A percentile compares a stretch with the other conserved stretches of the same genome.
Evolutionary conservation across 2,329 filamentous ascomycete species (phyloP).

Genomic region (Leptographium wingfieldii): DNA sequence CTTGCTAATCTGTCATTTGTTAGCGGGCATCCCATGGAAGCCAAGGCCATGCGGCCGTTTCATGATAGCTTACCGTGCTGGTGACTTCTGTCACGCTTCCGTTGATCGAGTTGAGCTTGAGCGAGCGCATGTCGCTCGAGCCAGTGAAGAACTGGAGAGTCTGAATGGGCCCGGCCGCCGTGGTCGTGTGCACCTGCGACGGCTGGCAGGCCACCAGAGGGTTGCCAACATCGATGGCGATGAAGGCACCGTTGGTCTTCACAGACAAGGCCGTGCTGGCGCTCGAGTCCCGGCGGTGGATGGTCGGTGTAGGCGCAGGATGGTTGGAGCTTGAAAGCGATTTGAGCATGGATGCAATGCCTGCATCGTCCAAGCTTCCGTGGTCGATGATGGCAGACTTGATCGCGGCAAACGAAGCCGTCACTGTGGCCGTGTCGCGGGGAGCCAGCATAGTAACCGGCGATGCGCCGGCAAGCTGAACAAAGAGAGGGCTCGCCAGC

Average conservation of each 20-base stretch:
- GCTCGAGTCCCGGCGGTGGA: neutral
- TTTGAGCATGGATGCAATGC: neutral
- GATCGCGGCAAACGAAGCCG: neutral
- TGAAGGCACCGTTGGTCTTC: neutral
- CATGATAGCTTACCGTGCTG: neutral
- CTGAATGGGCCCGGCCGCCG: neutral
- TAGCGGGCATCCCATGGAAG: neutral
- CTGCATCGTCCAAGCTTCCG: neutral
- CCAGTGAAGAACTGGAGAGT: neutral
- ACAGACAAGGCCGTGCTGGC: neutral
- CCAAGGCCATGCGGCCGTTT: neutral
- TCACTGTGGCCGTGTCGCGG: neutral
- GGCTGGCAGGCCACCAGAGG: neutral
- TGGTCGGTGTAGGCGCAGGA: neutral
- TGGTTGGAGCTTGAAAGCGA: neutral
- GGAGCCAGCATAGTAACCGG: neutral
- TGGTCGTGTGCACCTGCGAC: neutral
- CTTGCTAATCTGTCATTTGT: neutral
- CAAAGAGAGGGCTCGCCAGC: neutral
- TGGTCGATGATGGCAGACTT: neutral
- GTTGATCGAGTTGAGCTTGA: neutral
- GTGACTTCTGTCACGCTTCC: neutral
- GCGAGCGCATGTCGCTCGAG: neutral
- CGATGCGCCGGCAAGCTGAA: neutral
- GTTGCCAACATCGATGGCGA: neutral